Evolutionary conservation across 75 land plant species (phyloP), one percentile per base, ranked within the genome.

Genomic region (Cupressus sempervirens): DNA sequence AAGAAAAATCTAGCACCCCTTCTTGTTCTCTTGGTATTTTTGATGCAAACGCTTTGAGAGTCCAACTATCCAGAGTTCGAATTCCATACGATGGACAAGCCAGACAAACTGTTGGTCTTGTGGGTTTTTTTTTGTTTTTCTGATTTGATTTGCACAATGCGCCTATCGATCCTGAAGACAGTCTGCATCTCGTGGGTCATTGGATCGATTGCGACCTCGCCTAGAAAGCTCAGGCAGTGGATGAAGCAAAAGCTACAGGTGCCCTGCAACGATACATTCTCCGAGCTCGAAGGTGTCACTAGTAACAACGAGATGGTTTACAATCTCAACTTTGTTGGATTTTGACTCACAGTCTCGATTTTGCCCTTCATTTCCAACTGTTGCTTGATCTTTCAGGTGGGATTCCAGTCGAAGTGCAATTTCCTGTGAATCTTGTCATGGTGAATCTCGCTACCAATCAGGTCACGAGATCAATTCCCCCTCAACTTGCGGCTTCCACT

Each of bases 311-410:
- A 92, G 50, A 65, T 93, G 38, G 88, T 94, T 77, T 92, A 88
- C 89, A 89, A 91, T 84, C 90, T 94, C 80, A 88, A 90, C 67
- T 90, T 94, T 84, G 73, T 88, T 29, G 87, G 81, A 32, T 83
- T 88, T 35, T 86, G 88, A 70, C 92, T 96, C 53, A 50, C 72
- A 7, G 98, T 97, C 82, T n/a, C 91, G 36, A 79, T 96, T 82
- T 93, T 97, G 8, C 93, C 97, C 26, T 87, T 72, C 46, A 89
- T 96, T 79, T 83, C 93, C 40, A 88, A 91, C 76, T 95, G 82
- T 65, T 91, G 65, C 94, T 96, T 23, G 98, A 96, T 85, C 89
- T 96, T 56, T 96, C 92, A 46, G 96, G 98, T 20, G 62, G 84
- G 2, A 88, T 96, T 83, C 98, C 98, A 4, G 12, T 89, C 14